Conservation (phyloP, 176 grass and related monocot species). For the Bolboschoenus planiculmis region DNA sequence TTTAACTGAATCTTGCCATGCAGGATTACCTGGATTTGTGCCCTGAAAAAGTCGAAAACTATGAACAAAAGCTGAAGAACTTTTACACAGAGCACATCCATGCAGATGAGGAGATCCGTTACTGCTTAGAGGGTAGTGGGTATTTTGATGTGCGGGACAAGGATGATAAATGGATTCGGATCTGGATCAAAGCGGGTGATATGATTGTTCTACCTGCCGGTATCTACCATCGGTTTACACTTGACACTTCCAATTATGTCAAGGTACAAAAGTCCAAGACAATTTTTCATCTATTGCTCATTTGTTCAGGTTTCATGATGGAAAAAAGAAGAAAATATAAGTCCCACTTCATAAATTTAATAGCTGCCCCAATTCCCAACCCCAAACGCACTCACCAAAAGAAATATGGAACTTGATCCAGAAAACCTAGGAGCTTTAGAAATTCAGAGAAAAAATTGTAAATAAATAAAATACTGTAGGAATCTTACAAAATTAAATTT, state of each 20-base stretch:
- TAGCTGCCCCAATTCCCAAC: background rate
- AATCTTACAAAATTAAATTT: background rate
- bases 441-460: background rate
- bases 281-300: background rate
- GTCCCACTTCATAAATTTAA: background rate
- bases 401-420: background rate
- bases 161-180: conserved; percentile 68
- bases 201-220: conserved; percentile 81
- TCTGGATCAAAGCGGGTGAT: conserved; percentile 83
- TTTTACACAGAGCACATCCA: conserved; percentile 89
- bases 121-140: conserved; percentile 78
- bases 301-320: background rate
- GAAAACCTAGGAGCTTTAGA: background rate
- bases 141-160: conserved; percentile 83
- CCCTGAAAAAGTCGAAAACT: conserved; percentile 80
- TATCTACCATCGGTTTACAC: conserved; percentile 86
- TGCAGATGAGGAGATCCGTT: conserved; percentile 83
- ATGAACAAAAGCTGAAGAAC: conserved; percentile 80
- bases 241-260: conserved; percentile 51
- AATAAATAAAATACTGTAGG: background rate
- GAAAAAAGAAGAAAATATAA: background rate
- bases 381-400: background rate
- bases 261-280: conserved; percentile 35
- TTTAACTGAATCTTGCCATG: conserved; percentile 13
- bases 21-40: conserved; percentile 78